These are phyloP conservation scores for Marasmius tenuissimus DNA, from an alignment of 1,284 basidiomycete species.

Conservation along the genomic window DNA sequence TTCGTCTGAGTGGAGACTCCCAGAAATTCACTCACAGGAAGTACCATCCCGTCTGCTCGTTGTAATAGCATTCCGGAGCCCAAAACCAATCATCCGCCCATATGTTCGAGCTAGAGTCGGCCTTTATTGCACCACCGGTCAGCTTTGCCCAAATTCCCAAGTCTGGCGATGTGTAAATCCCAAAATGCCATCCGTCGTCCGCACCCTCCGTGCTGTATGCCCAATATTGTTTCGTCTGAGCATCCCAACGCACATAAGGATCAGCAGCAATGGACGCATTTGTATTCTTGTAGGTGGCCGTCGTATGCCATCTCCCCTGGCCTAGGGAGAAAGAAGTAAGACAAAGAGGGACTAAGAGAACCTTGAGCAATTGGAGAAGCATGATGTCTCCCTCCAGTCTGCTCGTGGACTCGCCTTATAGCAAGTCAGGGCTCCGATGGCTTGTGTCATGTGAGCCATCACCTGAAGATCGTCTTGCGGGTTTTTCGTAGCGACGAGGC, in stretches of 20 bases:
- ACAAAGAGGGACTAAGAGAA: not conserved
- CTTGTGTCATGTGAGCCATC: no score
- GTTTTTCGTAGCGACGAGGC: no score
- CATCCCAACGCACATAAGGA: constrained; percentile 8
- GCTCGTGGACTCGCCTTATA: no score
- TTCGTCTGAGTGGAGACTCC: not conserved
- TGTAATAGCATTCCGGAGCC: constrained; percentile 8
- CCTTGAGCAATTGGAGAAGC: not conserved
- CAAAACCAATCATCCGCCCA: constrained; percentile 10
- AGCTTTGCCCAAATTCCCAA: constrained; percentile 7
- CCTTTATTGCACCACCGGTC: constrained; percentile 6
- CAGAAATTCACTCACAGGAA: not conserved
- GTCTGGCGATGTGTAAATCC: constrained; percentile 5
- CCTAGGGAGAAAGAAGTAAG: not conserved
- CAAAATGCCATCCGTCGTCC: constrained; percentile 10
- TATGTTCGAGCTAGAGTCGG: not conserved
- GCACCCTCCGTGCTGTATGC: constrained; percentile 7
- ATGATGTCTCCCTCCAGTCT: not conserved
- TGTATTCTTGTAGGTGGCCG: constrained; percentile 3
- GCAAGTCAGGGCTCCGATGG: no score
- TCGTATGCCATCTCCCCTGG: not conserved
- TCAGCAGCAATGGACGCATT: constrained; percentile 5
- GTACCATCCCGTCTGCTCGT: not conserved
- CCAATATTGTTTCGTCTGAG: not conserved
- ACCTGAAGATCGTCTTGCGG: no score